A percentile compares a stretch with the other conserved stretches of the same genome.
These are phyloP conservation scores for Avena eriantha DNA, from an alignment of 176 grass and related monocot species.

Conservation along the genomic window DNA sequence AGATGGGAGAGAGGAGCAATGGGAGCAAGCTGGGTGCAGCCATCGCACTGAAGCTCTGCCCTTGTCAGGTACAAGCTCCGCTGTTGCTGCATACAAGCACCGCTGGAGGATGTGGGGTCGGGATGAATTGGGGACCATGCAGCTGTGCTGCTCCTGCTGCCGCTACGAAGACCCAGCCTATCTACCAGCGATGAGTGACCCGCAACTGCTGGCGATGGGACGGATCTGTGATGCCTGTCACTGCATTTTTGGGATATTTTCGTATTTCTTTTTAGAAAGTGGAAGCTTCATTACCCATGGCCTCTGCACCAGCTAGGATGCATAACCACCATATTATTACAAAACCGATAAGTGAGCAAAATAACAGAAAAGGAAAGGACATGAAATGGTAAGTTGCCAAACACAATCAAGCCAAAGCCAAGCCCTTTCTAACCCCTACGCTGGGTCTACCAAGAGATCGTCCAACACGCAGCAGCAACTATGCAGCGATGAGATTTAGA, in stretches of 20 bases:
- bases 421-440: neutral
- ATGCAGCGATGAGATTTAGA: neutral
- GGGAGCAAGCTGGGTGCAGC: neutral
- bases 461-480: neutral
- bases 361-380: neutral
- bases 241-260: neutral
- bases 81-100: neutral
- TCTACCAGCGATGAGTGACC: constrained; percentile 1
- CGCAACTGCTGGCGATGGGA: neutral
- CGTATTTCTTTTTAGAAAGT: neutral
- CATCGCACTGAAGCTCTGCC: neutral
- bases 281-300: neutral
- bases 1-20: constrained; percentile 1
- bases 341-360: neutral
- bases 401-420: neutral
- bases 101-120: neutral
- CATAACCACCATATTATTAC: neutral
- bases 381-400: neutral
- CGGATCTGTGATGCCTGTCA: neutral
- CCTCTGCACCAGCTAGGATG: neutral
- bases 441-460: neutral
- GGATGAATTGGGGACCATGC: neutral
- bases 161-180: neutral
- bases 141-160: neutral
- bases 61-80: neutral